phyloP scores from a whole-genome alignment of 2,329 filamentous ascomycete species.

The Trichoderma atroviride region DNA sequence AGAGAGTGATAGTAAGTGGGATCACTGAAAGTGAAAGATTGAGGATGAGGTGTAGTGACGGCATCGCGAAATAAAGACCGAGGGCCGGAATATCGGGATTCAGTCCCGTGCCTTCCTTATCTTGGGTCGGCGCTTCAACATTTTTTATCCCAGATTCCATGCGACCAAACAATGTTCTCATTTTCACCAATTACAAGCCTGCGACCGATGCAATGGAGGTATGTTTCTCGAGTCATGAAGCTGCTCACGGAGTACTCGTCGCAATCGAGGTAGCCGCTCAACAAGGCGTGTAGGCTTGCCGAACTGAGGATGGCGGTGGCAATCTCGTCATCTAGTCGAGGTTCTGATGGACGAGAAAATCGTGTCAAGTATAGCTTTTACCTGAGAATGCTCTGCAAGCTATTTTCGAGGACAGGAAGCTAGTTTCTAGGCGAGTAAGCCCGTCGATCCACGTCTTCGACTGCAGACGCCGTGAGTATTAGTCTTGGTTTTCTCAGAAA shows the following conservation, averaged over 20 bases:
- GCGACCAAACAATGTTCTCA: background rate
- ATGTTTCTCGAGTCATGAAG: background rate
- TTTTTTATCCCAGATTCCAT: background rate
- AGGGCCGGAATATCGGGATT: background rate
- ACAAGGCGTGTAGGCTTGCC: background rate
- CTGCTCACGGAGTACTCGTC: slow-evolving; percentile 9
- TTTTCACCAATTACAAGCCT: background rate
- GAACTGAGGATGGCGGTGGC: slow-evolving; percentile 18
- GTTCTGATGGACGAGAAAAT: slow-evolving; percentile 29
- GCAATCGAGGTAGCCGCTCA: slow-evolving; percentile 26
- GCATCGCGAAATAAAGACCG: background rate
- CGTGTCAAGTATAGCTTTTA: background rate
- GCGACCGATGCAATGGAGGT: background rate
- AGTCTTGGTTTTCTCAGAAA: slow-evolving; percentile 51
- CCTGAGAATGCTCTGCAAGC: slow-evolving; percentile 26
- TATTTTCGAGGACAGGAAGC: slow-evolving; percentile 31
- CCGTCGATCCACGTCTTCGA: slow-evolving; percentile 49
- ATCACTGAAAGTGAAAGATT: background rate
- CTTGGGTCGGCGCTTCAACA: background rate
- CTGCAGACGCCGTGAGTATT: slow-evolving; percentile 52
- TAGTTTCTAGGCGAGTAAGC: slow-evolving; percentile 38
- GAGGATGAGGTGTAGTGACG: background rate
- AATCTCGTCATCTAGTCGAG: slow-evolving; percentile 33
- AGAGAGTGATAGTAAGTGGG: background rate
- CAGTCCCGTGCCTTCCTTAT: slow-evolving; percentile 5